Base-by-base conservation (phyloP, 306 rosid species). In the Sophora flavescens region DNA sequence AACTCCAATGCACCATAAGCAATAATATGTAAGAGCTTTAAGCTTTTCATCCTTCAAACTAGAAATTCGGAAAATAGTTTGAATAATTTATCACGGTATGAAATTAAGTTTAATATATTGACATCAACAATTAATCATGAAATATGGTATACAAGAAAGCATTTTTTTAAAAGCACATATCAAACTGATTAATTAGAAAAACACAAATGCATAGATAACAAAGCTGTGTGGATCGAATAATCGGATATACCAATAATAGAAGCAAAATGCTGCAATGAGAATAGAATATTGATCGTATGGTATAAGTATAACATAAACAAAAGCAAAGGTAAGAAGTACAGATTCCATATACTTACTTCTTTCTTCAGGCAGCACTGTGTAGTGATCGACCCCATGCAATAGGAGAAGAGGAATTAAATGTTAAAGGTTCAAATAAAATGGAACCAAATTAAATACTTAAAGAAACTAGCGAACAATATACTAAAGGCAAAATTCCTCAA, bases 311-410 rank as follows among this genome's bases (percentile, higher is more conserved):
- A n/a, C 9, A 22, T 8, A 48, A 16, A 59, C 44, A 68, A 28
- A 52, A 70, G 5, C 1, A 68, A 44, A 79, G 63, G 26, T 52
- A 78, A 57, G 54, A 32, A 52, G 36, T 15, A 71, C 32, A 70
- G 57, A 57, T 70, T 18, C 70, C 66, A 77, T 79, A 74, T 76
- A 86, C 98, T 84, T 86, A 94, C 98, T 88, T 87, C 68, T 91
- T 78, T 91, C 98, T 88, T 86, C 95, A 2, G 89, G 93, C 75
- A 94, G 89, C 82, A 85, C 98, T 94, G 85, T 15, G 68, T 68
- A 54, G 80, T 82, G 66, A 63, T 22, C n/a, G 44, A 48, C 78
- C 78, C 83, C 93, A 90, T 87, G 91, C 88, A 84, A 54, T 80
- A 71, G 74, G 28, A 86, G 64, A 63, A 60, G n/a, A 13, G 16